Percentiles rank a stretch among this genome's conserved stretches.
Evolutionary conservation across 2,329 filamentous ascomycete species (phyloP).

Genomic region (Sporothrix euskadiensis): DNA sequence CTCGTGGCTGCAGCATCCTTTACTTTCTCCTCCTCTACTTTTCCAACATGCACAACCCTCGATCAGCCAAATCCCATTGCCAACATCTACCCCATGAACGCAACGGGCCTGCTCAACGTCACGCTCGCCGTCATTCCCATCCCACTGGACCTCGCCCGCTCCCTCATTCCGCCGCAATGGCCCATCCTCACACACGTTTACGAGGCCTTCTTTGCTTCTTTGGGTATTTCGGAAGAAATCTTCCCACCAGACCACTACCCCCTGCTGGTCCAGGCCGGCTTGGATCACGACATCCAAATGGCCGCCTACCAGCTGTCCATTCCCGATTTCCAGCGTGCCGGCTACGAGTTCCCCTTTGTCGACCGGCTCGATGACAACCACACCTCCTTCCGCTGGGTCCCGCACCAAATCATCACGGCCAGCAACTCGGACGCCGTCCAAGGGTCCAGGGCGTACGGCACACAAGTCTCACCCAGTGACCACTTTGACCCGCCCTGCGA

Average conservation of each 20-base stretch:
- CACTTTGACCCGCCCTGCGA: slow-evolving; percentile 51
- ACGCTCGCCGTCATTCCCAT: slow-evolving; percentile 56
- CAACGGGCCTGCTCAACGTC: slow-evolving; percentile 56
- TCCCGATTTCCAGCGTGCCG: slow-evolving; percentile 51
- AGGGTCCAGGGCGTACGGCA: slow-evolving; percentile 50
- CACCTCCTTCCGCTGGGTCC: slow-evolving; percentile 54
- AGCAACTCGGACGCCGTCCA: slow-evolving; percentile 46
- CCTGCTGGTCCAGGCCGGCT: slow-evolving; percentile 50
- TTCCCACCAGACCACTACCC: slow-evolving; percentile 52
- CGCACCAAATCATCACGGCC: slow-evolving; percentile 50
- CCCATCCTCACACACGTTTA: slow-evolving; percentile 53
- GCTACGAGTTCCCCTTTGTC: slow-evolving; percentile 58
- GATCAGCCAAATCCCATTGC: slow-evolving; percentile 52
- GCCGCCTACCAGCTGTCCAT: slow-evolving; percentile 44
- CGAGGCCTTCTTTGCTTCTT: slow-evolving; percentile 48
- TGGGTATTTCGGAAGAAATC: slow-evolving; percentile 37
- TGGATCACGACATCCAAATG: slow-evolving; percentile 54
- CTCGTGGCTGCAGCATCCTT: background rate
- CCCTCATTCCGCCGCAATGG: slow-evolving; percentile 51
- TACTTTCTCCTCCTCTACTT: background rate
- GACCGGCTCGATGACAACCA: slow-evolving; percentile 53
- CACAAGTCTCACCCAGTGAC: slow-evolving; percentile 44
- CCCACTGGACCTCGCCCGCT: slow-evolving; percentile 47
- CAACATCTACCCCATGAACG: slow-evolving; percentile 47
- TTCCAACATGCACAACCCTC: slow-evolving; percentile 35